Evolutionary conservation across 768 basidiomycete genomes (phyloP).

Genomic region (Sarcomyxa edulis): DNA sequence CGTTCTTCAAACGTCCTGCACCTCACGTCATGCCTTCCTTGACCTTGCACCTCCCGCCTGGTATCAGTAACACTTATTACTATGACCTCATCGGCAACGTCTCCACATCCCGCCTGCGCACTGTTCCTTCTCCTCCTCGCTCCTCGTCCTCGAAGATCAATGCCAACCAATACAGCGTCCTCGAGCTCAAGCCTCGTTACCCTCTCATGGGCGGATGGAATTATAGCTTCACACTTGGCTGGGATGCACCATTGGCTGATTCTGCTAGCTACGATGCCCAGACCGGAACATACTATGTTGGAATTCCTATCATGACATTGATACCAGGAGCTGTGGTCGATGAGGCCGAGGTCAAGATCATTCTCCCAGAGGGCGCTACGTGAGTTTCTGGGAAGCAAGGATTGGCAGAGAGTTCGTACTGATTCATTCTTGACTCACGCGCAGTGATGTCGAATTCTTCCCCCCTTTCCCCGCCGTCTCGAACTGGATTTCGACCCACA

Average conservation of each 20-base stretch:
- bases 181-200: slow-evolving; percentile 87
- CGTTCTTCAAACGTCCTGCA: slow-evolving; percentile 59
- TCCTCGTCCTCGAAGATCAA: slow-evolving; percentile 25
- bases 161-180: slow-evolving; percentile 50
- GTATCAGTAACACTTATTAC: slow-evolving; percentile 79
- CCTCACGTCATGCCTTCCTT: slow-evolving; percentile 71
- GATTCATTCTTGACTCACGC: slow-evolving; percentile 6
- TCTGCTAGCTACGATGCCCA: slow-evolving; percentile 59
- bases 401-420: too few relatives aligned
- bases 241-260: slow-evolving; percentile 82
- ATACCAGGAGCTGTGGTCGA: slow-evolving; percentile 79
- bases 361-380: slow-evolving; percentile 95
- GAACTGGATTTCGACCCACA: slow-evolving; percentile 59
- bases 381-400: slow-evolving; percentile 38
- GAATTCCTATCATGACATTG: slow-evolving; percentile 81
- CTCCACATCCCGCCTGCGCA: slow-evolving; percentile 84
- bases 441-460: slow-evolving; percentile 70
- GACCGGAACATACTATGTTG: slow-evolving; percentile 64
- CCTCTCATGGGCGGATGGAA: slow-evolving; percentile 97
- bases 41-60: slow-evolving; percentile 76
- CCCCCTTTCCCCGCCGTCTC: slow-evolving; percentile 75
- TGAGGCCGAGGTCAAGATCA: slow-evolving; percentile 70
- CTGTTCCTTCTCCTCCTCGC: slow-evolving; percentile 58
- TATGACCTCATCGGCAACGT: slow-evolving; percentile 95
- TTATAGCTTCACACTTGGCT: slow-evolving; percentile 91